These are phyloP conservation scores for Gonapodya prolifera DNA, from an alignment of 192 early-diverging fungal species.

Conservation along the genomic window DNA sequence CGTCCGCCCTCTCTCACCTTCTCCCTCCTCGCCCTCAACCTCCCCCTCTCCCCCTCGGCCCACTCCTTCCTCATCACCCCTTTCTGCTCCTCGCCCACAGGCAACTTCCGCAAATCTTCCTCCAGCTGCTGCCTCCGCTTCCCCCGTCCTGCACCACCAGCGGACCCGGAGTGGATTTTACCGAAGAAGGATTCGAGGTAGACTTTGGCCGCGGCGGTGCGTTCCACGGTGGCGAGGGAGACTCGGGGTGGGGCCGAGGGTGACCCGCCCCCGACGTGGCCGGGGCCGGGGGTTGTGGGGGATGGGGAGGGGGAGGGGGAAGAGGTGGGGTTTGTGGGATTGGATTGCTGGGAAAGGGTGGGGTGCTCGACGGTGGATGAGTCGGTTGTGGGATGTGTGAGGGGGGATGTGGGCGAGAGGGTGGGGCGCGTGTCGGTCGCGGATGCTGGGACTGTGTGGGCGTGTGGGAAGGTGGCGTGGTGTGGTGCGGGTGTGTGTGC, in stretches of 20 bases:
- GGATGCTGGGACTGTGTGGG: too few species aligned
- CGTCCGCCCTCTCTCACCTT: conserved; percentile 15
- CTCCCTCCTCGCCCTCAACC: conserved; percentile 28
- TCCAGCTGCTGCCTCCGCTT: conserved; percentile 44
- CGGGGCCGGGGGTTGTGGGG: too few species aligned
- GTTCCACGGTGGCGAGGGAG: conserved; percentile 40
- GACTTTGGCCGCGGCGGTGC: conserved; percentile 42
- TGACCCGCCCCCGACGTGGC: too few species aligned
- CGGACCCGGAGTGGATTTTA: conserved; percentile 30
- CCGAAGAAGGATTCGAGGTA: conserved; percentile 49
- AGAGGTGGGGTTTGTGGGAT: too few species aligned
- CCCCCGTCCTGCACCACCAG: conserved; percentile 27
- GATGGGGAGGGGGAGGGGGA: too few species aligned
- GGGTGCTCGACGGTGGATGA: too few species aligned
- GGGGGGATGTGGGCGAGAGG: too few species aligned
- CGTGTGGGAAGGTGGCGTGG: too few species aligned
- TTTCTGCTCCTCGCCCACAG: conserved; percentile 36
- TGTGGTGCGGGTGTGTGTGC: too few species aligned
- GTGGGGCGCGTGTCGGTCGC: too few species aligned
- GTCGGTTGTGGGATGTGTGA: too few species aligned
- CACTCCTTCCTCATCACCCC: conserved; percentile 32
- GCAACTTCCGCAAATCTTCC: conserved; percentile 26
- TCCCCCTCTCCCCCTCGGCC: conserved; percentile 32
- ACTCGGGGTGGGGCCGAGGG: neutral
- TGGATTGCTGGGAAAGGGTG: too few species aligned